phyloP scores from a whole-genome alignment of 345 rosid genomes.

The Physaria fendleri region DNA sequence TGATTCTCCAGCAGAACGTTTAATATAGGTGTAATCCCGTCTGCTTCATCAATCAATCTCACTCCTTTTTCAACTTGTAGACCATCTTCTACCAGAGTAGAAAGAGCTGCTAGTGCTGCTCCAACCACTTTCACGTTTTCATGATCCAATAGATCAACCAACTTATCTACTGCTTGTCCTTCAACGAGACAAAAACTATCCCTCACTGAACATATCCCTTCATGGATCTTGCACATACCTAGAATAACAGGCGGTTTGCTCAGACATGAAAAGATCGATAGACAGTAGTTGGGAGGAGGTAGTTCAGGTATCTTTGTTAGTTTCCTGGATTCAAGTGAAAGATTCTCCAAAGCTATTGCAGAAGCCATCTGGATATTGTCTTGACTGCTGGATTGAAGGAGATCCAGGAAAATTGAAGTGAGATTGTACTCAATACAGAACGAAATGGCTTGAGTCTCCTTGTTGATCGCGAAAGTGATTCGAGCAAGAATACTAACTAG shows the following conservation, averaged over 20 bases:
- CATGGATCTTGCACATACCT: conserved; percentile 75
- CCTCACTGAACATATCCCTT: conserved; percentile 67
- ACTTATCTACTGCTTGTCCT: conserved; percentile 77
- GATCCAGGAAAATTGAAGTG: conserved; percentile 57
- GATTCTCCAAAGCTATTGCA: conserved; percentile 83
- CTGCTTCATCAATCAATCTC: conserved; percentile 48
- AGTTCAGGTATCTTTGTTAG: conserved; percentile 67
- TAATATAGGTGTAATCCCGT: conserved; percentile 61
- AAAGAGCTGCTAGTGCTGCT: conserved; percentile 81
- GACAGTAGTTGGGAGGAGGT: conserved; percentile 56
- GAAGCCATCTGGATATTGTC: conserved; percentile 77
- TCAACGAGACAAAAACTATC: conserved; percentile 83
- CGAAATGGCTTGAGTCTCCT: conserved; percentile 53
- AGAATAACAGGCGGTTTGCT: conserved; percentile 53
- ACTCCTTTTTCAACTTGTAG: conserved; percentile 73
- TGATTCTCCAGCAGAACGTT: conserved; percentile 63
- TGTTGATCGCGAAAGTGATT: conserved; percentile 66
- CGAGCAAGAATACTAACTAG: conserved; percentile 71
- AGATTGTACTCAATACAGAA: conserved; percentile 66
- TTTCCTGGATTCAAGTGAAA: conserved; percentile 72
- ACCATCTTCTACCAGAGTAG: conserved; percentile 77
- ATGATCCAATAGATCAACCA: conserved; percentile 89
- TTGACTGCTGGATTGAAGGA: conserved; percentile 66
- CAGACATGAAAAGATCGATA: conserved; percentile 61
- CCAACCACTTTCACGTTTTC: conserved; percentile 84